Evolutionary conservation across 805 yeast species (phyloP), one percentile per base, ranked within the genome.

Genomic region (Lipomyces spencermartinsiae): DNA sequence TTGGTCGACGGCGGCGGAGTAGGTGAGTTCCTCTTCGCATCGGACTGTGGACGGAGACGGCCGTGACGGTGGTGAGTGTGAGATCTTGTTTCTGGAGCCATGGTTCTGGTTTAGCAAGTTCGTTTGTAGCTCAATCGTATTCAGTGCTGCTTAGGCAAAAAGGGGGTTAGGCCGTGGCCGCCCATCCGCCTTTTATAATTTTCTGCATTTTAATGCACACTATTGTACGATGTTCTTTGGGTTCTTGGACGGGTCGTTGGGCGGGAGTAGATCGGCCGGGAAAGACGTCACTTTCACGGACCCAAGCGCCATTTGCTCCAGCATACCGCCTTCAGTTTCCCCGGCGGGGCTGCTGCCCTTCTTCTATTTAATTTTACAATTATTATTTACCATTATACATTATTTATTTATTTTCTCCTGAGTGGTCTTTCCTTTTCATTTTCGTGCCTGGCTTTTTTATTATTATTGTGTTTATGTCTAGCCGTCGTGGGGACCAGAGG

Each of bases 11-110:
- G 31, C 49, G 60, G 49, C 14, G 60, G 60, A 0, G 60, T 57
- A 14, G 60, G 60, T 22, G 60, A 57, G 34, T 57, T 57, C 31
- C 34, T 25, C 49, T 16, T 57, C 49, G 60, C 60, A 25, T 34
- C 49, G 31, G 43, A 34, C 6, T 57, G 60, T 0, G 60, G 60
- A 14, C 60, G 60, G 31, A 57, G 60, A 39, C 25, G 60, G 33
- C 54, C 29, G 16, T 22, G 29, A 19, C 54, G 54, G 9, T 31
- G 58, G 37, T 51, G 55, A 5, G 22, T n/a, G 55, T 53, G 57
- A 4, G 56, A 53, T 53, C 56, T 29, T n/a, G 56, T 53, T 25
- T 53, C 56, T 12, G 56, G 56, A 1, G 34, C 31, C 57, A 25
- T 25, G 29, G 51, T 14, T 43, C 51, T 43, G 51, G 14, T 43